Evolutionary conservation across 2,329 filamentous ascomycete genomes (phyloP).

Genomic region (Scorias spongiosa): DNA sequence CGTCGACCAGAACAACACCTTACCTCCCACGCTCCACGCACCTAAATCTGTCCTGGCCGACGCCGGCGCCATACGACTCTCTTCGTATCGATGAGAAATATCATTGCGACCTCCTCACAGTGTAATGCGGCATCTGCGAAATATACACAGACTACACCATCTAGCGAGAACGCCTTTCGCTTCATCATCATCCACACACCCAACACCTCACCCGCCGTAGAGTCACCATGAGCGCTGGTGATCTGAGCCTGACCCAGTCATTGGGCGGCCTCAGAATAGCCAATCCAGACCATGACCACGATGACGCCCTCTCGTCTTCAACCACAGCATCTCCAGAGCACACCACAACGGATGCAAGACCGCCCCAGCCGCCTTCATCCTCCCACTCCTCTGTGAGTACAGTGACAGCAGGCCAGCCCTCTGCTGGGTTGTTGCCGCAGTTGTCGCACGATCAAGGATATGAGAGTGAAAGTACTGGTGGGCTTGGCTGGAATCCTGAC

Average conservation of each 20-base stretch:
- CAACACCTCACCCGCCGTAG: background rate
- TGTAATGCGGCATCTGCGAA: background rate
- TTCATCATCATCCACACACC: background rate
- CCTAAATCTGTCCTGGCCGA: too few species aligned
- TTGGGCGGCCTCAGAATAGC: conserved; percentile 91
- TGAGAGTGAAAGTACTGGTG: conserved; percentile 13
- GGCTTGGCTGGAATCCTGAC: conserved; percentile 27
- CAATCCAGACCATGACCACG: conserved; percentile 70
- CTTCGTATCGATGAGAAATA: background rate
- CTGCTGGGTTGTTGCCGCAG: conserved; percentile 20
- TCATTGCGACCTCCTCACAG: background rate
- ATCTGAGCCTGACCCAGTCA: conserved; percentile 81
- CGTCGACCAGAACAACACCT: too few species aligned
- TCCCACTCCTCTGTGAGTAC: conserved; percentile 23
- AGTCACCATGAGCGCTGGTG: conserved; percentile 56
- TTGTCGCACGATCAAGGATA: conserved; percentile 19
- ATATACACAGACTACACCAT: background rate
- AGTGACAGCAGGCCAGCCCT: conserved; percentile 21
- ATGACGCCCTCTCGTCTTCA: conserved; percentile 13
- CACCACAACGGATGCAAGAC: background rate
- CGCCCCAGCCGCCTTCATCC: conserved; percentile 12
- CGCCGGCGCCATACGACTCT: background rate
- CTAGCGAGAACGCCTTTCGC: background rate
- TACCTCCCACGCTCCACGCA: too few species aligned
- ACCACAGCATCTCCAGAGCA: conserved; percentile 2